These are phyloP conservation scores for Hibiscus syriacus DNA, from an alignment of 345 rosid genomes.

Conservation along the genomic window DNA sequence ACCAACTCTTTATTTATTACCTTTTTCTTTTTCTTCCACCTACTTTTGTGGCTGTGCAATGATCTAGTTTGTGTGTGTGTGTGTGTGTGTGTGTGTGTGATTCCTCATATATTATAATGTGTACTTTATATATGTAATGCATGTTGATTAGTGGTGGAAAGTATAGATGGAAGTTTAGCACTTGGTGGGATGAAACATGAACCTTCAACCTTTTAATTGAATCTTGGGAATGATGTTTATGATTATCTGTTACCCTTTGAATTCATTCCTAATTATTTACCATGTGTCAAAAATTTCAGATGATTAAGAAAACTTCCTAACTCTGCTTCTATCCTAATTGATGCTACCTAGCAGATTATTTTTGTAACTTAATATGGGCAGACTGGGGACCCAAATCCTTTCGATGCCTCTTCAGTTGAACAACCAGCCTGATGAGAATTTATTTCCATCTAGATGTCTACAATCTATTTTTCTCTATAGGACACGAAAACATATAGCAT, in stretches of 20 bases:
- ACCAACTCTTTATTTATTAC: too few species aligned
- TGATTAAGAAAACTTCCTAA: neutral
- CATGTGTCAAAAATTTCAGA: neutral
- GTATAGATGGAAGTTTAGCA: neutral
- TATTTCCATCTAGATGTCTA: neutral
- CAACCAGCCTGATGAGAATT: too few species aligned
- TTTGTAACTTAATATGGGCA: neutral
- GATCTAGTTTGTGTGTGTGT: too few species aligned
- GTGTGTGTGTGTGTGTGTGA: neutral
- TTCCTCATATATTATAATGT: conserved; percentile 1
- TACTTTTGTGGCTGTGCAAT: too few species aligned
- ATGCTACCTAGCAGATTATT: neutral
- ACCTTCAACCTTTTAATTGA: neutral
- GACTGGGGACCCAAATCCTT: too few species aligned
- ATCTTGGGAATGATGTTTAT: neutral
- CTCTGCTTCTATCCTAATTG: neutral
- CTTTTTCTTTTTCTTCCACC: too few species aligned
- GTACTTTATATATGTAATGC: neutral
- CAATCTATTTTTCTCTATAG: neutral
- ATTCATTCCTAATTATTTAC: neutral
- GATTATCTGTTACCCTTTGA: neutral
- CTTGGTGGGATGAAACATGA: neutral
- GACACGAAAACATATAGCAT: too few species aligned
- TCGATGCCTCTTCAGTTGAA: too few species aligned
- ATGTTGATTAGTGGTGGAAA: neutral